Evolutionary conservation across 805 yeast species (phyloP), one percentile per base, ranked within the genome.

Genomic region (Wickerhamiella domercqiae): DNA sequence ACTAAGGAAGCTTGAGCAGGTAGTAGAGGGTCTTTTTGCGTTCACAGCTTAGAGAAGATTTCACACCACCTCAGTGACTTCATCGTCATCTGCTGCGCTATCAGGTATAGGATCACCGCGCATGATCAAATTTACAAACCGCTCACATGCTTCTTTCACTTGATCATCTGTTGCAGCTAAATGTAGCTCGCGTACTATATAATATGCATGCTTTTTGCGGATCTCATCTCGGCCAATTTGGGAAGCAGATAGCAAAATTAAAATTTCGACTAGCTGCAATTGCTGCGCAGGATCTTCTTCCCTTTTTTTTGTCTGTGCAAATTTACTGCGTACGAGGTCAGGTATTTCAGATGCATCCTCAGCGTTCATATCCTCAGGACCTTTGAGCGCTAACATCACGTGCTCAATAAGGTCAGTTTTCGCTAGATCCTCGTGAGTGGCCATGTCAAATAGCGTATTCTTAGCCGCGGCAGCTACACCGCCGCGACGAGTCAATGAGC

Each of bases 401-500:
- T 78, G 81, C 4, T 94, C 93, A 51, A 90, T 65, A 28, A 87
- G 49, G 47, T 86, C 82, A 40, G 82, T 73, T 16, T 46, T 47
- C 6, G 65, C 59, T 32, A 87, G 61, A 18, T 53, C 56, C 48
- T 59, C 59, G 53, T 87, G 97, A 25, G 70, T 57, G 29, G 73
- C 71, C 1, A 80, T 64, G 52, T 86, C 94, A 51, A 87, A 87
- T 35, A 87, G 61, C 0, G 87, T 71, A 58, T 87, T 87, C 56
- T 90, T 87, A 48, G 90, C 80, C 2, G 95, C 79, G 4, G 93
- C 78, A 1, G 93, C 93, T 28, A 82, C 86, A 52, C 94, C 96
- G 54, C 79, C 86, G 59, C 97, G 70, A 61, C 97, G 74, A 19
- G 73, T 71, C 49, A 72, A 73, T 11, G 81, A 66, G 47, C 75